Evolutionary conservation across 148 eudicot species (phyloP).

Genomic region (Mesembryanthemum crystallinum): DNA sequence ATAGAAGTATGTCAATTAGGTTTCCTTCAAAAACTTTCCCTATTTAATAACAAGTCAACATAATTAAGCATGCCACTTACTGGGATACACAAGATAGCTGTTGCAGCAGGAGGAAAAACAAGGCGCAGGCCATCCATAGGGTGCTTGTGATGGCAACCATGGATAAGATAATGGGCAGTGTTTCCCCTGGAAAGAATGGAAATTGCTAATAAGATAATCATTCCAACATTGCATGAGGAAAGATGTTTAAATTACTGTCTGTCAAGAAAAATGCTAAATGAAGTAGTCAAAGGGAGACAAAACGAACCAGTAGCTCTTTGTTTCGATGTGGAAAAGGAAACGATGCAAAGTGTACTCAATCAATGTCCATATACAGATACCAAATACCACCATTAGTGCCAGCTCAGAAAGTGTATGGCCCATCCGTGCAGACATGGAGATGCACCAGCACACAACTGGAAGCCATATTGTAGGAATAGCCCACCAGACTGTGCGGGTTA

Average conservation of each 20-base stretch:
- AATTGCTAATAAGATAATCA: not conserved
- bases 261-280: not conserved
- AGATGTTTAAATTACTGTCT: not conserved
- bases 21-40: not conserved
- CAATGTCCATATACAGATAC: conserved; percentile 79
- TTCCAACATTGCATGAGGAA: not conserved
- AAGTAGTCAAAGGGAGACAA: not conserved
- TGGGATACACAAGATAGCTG: conserved; percentile 65
- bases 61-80: conserved; percentile 45
- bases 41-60: not conserved
- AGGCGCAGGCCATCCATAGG: conserved; percentile 95
- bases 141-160: conserved; percentile 98
- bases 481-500: conserved; percentile 82
- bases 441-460: conserved; percentile 72
- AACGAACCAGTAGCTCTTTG: conserved; percentile 79
- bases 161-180: conserved; percentile 86
- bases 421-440: conserved; percentile 50
- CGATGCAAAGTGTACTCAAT: conserved; percentile 85
- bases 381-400: conserved; percentile 47
- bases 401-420: conserved; percentile 47
- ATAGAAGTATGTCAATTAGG: too few species aligned
- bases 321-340: conserved; percentile 89
- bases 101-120: conserved; percentile 92
- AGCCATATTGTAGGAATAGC: conserved; percentile 85
- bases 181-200: conserved; percentile 43